A percentile compares a stretch with the other conserved stretches of the same genome.
phyloP scores from a whole-genome alignment of 345 rosid species.

The Aquilaria sinensis region DNA sequence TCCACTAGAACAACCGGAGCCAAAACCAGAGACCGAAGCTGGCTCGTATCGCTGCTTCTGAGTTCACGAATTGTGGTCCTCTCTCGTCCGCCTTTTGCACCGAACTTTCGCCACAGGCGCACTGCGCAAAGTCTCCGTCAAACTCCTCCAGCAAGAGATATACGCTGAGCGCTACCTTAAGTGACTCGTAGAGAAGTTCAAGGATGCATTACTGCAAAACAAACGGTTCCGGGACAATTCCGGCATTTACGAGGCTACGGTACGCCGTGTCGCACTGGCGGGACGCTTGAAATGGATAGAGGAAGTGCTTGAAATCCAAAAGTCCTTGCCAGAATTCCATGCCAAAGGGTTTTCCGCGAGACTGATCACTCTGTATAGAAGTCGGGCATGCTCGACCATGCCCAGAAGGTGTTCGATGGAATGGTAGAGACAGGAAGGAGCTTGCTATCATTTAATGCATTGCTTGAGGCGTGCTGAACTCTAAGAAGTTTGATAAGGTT shows the following conservation, averaged over 20 bases:
- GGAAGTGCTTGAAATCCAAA: constrained; percentile 41
- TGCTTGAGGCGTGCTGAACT: constrained; percentile 49
- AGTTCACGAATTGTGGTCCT: constrained; percentile 26
- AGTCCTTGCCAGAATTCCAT: constrained; percentile 43
- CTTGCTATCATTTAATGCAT: constrained; percentile 53
- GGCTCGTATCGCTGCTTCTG: background rate
- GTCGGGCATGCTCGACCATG: constrained; percentile 58
- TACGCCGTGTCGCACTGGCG: constrained; percentile 60
- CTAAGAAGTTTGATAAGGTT: constrained; percentile 42
- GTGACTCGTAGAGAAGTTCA: constrained; percentile 58
- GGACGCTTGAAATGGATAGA: constrained; percentile 40
- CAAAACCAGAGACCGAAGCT: too few species aligned
- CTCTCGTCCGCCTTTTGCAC: constrained; percentile 25
- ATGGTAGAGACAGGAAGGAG: constrained; percentile 48
- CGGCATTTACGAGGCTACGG: constrained; percentile 35
- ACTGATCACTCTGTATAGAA: constrained; percentile 37
- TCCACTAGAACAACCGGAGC: too few species aligned
- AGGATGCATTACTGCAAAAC: constrained; percentile 26
- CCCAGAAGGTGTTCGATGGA: constrained; percentile 72
- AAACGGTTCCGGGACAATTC: constrained; percentile 47
- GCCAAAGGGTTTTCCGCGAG: constrained; percentile 53
- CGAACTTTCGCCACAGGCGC: constrained; percentile 26
- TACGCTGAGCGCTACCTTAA: constrained; percentile 52
- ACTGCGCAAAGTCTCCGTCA: constrained; percentile 4
- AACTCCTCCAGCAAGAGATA: constrained; percentile 14